A percentile compares a stretch with the other conserved stretches of the same genome.
Conservation (phyloP, 2,329 filamentous ascomycete genomes). For the Huntiella moniliformis region DNA sequence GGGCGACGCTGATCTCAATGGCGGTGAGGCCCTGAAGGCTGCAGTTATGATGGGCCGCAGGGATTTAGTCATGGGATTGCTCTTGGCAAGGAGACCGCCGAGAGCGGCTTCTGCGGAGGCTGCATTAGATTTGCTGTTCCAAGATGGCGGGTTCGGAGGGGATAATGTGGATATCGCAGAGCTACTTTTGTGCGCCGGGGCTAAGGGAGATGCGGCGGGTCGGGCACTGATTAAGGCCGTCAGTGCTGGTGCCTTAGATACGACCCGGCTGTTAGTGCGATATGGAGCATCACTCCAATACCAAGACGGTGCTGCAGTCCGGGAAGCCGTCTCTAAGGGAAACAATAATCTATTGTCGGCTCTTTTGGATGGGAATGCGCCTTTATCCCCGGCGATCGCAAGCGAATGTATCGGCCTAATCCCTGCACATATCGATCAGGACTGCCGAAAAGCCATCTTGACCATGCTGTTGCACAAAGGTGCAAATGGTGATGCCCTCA, state of each 20-base stretch:
- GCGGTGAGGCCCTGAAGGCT: slow-evolving; percentile 31
- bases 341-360: slow-evolving; percentile 28
- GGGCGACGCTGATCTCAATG: slow-evolving; percentile 33
- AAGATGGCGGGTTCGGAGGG: slow-evolving; percentile 18
- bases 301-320: slow-evolving; percentile 29
- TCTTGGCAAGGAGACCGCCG: slow-evolving; percentile 34
- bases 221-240: slow-evolving; percentile 30
- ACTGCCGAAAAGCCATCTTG: slow-evolving; percentile 27
- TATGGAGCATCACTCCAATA: slow-evolving; percentile 37
- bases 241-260: slow-evolving; percentile 30
- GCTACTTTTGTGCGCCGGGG: slow-evolving; percentile 38
- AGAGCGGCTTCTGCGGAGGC: slow-evolving; percentile 28
- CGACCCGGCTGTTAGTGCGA: slow-evolving; percentile 32
- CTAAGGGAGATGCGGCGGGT: slow-evolving; percentile 30
- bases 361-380: slow-evolving; percentile 24
- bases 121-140: slow-evolving; percentile 29
- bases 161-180: slow-evolving; percentile 35
- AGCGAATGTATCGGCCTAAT: slow-evolving; percentile 32
- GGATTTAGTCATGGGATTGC: slow-evolving; percentile 35
- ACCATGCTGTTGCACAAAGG: slow-evolving; percentile 30
- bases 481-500: slow-evolving; percentile 26
- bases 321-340: slow-evolving; percentile 28
- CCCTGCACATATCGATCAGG: slow-evolving; percentile 26
- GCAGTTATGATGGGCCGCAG: slow-evolving; percentile 30
- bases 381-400: slow-evolving; percentile 25